Conservation (phyloP, 305 asterid species). For the Withania somnifera region DNA sequence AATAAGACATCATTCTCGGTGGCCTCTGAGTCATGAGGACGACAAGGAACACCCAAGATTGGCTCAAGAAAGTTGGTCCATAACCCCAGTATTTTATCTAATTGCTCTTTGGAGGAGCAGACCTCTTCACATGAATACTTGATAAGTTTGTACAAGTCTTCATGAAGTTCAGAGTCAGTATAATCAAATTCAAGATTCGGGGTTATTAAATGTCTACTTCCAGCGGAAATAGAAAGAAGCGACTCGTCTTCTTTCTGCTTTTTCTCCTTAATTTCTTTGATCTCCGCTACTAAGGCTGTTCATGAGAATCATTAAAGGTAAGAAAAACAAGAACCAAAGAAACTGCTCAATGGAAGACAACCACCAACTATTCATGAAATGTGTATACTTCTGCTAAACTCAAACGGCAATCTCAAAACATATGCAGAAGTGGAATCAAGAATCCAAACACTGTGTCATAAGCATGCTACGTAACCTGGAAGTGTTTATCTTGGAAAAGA, state of each 20-base stretch:
- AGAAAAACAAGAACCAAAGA: background rate
- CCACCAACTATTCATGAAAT: background rate
- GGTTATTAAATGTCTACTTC: slow-evolving; percentile 55
- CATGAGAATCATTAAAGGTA: background rate
- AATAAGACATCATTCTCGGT: slow-evolving; percentile 44
- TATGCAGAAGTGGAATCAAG: background rate
- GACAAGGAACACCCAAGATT: slow-evolving; percentile 62
- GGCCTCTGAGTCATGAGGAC: slow-evolving; percentile 33
- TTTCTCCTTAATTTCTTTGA: slow-evolving; percentile 85
- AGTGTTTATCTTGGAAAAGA: background rate
- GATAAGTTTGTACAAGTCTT: slow-evolving; percentile 73
- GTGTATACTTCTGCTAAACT: background rate
- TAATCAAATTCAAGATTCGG: slow-evolving; percentile 81
- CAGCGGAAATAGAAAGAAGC: slow-evolving; percentile 72
- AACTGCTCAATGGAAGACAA: background rate
- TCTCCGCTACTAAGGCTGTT: slow-evolving; percentile 77
- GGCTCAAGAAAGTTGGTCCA: slow-evolving; percentile 93
- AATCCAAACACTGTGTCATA: background rate
- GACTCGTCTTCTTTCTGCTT: slow-evolving; percentile 68
- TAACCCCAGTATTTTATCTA: slow-evolving; percentile 63
- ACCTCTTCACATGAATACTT: slow-evolving; percentile 90
- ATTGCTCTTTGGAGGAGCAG: slow-evolving; percentile 86
- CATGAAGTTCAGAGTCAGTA: slow-evolving; percentile 68
- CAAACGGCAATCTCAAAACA: background rate
- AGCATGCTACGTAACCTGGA: background rate